These are phyloP conservation scores for Botrytis fragariae DNA, from an alignment of 2,329 filamentous ascomycete genomes.

Conservation along the genomic window DNA sequence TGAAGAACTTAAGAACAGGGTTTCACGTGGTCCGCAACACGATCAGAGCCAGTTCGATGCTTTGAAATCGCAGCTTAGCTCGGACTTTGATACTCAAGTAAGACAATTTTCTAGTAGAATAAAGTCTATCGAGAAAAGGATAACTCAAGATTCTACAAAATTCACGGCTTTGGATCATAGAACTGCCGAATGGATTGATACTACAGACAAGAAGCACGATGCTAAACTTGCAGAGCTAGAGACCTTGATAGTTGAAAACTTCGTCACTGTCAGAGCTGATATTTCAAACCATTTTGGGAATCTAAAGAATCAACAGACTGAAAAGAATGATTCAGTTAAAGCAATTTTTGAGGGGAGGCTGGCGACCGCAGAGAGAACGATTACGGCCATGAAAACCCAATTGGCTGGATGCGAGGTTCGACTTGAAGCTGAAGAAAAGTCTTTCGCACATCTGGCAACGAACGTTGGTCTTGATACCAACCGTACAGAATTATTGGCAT, in stretches of 20 bases:
- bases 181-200: slow-evolving; percentile 14
- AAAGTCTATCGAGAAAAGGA: slow-evolving; percentile 9
- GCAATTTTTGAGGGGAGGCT: neutral
- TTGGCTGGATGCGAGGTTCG: neutral
- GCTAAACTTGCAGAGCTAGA: slow-evolving; percentile 4
- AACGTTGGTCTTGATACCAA: neutral
- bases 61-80: neutral
- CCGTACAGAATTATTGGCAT: neutral
- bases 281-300: neutral
- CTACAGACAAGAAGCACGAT: neutral
- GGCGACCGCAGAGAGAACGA: neutral
- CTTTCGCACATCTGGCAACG: neutral
- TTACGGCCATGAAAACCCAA: neutral
- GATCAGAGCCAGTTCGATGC: neutral
- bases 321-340: neutral
- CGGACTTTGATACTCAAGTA: neutral
- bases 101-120: neutral
- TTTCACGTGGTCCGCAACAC: neutral
- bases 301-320: neutral
- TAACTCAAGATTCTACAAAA: neutral
- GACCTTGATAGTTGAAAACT: neutral
- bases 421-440: neutral
- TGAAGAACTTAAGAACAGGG: neutral
- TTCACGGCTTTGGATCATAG: slow-evolving; percentile 18
- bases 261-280: neutral